Percentiles rank a stretch among this genome's conserved stretches.
Conservation (phyloP, 2,329 filamentous ascomycete genomes). For the Hypoxylon sp. region DNA sequence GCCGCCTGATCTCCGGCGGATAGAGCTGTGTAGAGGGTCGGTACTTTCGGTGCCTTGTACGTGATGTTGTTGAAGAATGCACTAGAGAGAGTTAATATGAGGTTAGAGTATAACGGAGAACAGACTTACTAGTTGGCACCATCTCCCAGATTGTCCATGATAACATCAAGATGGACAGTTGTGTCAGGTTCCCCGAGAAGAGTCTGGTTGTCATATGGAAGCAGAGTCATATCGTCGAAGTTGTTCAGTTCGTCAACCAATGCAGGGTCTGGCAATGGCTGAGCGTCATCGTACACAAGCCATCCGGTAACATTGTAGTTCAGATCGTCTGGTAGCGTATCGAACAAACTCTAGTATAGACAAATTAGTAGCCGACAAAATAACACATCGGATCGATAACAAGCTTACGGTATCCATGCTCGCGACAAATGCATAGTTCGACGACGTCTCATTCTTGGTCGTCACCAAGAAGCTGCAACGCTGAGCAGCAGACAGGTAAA, state of each 20-base stretch:
- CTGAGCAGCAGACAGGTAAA: conserved; percentile 79
- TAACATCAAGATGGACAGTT: conserved; percentile 73
- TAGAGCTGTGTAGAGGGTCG: conserved; percentile 82
- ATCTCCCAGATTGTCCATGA: conserved; percentile 77
- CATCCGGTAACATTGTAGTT: conserved; percentile 79
- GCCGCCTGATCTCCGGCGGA: conserved; percentile 71
- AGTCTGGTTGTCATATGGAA: conserved; percentile 76
- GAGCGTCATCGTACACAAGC: conserved; percentile 69
- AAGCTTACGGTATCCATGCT: conserved; percentile 76
- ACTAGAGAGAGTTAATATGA: conserved; percentile 19
- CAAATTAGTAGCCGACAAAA: conserved; percentile 1
- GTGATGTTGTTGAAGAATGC: conserved; percentile 84
- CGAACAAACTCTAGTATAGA: conserved; percentile 72
- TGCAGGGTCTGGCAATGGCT: conserved; percentile 65
- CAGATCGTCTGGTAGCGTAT: conserved; percentile 74
- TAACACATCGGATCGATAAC: not conserved
- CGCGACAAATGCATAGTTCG: conserved; percentile 77
- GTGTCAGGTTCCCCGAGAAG: conserved; percentile 74
- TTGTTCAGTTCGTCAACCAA: conserved; percentile 73
- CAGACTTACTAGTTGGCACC: conserved; percentile 74
- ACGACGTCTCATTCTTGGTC: conserved; percentile 71
- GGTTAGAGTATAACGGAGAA: conserved; percentile 66
- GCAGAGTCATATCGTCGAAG: conserved; percentile 80
- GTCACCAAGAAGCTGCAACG: conserved; percentile 74
- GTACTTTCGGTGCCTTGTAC: conserved; percentile 81